Evolutionary conservation across 2,329 filamentous ascomycete species (phyloP).

Genomic region (Pezicula neosporulosa): DNA sequence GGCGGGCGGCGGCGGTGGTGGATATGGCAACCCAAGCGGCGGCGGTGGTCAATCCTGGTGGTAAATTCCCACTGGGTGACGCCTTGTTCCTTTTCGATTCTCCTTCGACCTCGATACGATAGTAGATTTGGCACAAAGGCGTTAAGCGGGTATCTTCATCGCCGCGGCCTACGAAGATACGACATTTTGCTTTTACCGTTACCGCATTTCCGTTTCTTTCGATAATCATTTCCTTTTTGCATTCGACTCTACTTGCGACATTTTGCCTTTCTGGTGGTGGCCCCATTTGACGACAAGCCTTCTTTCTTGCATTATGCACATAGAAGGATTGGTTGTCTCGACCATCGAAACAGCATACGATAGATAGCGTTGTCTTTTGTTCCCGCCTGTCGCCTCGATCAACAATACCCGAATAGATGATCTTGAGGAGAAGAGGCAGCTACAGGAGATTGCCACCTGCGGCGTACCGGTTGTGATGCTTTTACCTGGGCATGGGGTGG

Average conservation of each 20-base stretch:
- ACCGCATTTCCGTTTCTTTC: slow-evolving; percentile 10
- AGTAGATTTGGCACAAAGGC: slow-evolving; percentile 23
- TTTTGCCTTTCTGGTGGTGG: slow-evolving; percentile 28
- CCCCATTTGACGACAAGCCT: slow-evolving; percentile 20
- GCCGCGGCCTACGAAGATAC: slow-evolving; percentile 11
- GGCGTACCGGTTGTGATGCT: slow-evolving; percentile 29
- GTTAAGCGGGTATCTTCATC: slow-evolving; percentile 20
- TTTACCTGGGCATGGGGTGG: slow-evolving; percentile 21
- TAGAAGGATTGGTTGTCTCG: slow-evolving; percentile 21
- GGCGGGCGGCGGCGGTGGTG: slow-evolving; percentile 54
- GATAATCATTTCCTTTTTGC: slow-evolving; percentile 15
- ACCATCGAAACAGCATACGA: slow-evolving; percentile 31
- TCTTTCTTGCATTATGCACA: slow-evolving; percentile 20
- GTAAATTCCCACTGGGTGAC: slow-evolving; percentile 34
- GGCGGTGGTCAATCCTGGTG: slow-evolving; percentile 52
- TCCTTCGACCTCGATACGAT: slow-evolving; percentile 14
- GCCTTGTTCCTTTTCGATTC: slow-evolving; percentile 18
- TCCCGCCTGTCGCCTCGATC: slow-evolving; percentile 25
- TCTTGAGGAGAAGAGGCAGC: slow-evolving; percentile 26
- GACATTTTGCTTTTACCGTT: slow-evolving; percentile 8
- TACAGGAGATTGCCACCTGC: slow-evolving; percentile 25
- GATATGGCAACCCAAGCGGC: slow-evolving; percentile 37
- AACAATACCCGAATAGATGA: slow-evolving; percentile 30
- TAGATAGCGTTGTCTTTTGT: slow-evolving; percentile 35
- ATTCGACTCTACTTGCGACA: slow-evolving; percentile 16